Evolutionary conservation across 371 early-diverging fungal species (phyloP), one percentile per base, ranked within the genome.

Genomic region (Mucor racemosus): DNA sequence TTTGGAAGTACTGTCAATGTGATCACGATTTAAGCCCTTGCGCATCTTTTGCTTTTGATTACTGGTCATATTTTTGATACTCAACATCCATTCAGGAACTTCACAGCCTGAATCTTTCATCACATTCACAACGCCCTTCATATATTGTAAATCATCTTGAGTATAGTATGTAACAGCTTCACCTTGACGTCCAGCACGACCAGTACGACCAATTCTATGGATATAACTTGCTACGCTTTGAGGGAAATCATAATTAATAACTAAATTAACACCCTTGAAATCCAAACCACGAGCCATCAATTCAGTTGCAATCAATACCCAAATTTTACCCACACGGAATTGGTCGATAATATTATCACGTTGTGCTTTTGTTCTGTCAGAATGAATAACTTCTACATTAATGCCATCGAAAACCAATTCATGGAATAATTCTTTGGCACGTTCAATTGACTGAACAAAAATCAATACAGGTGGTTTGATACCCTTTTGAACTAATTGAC

Each of bases 211-310:
- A 68, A 97, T 94, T 62, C 97, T 78, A 80, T 97, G 97, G 65
- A 97, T 95, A 76, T 99, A 99, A 39, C 92, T 91, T 66, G 92
- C 93, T 1, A 93, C 89, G 11, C 91, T 90, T 76, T 92, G 94
- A 41, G 99, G 99, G 76, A 99, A 95, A 77, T 99, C 99, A 66
- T 96, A 97, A 73, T 97, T 97, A 79, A 97, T 90, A 33, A 97
- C 98, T 59, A 92, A 59, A 59, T 93, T 92, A 38, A 97, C 92
- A 19, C 94, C 95, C 76, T 94, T 93, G 73, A 97, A 94, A 84
- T 97, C 97, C 66, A 97, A 85, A 81, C 98, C 98, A 73, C 98
- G 91, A 3, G 96, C 94, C 88, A 99, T 95, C 54, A 98, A 82
- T 64, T 99, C 99, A 1, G 99, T 99, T 19, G 97, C 89, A 62